Percentiles rank a stretch among this genome's conserved stretches.
These are phyloP conservation scores for Saturnispora kantuleensis DNA, from an alignment of 805 yeast species.

Conservation along the genomic window DNA sequence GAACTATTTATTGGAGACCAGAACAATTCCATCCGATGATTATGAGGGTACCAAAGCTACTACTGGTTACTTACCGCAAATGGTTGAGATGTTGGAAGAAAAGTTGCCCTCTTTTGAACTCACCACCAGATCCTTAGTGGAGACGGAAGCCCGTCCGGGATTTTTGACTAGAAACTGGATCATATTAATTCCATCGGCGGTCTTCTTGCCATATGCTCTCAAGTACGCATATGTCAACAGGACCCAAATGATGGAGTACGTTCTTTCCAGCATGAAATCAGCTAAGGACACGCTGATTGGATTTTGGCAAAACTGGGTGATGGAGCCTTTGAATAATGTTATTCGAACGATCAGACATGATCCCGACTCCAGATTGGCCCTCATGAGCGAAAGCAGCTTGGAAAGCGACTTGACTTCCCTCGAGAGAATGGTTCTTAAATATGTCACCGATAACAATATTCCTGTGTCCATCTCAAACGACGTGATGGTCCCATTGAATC, in stretches of 20 bases:
- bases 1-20: background rate
- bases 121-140: background rate
- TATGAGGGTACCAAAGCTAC: background rate
- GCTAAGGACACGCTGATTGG: conserved; percentile 66
- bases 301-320: conserved; percentile 74
- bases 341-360: conserved; percentile 79
- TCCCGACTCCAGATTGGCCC: conserved; percentile 58
- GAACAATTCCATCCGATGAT: background rate
- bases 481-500: background rate
- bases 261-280: conserved; percentile 32
- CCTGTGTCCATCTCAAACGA: conserved; percentile 8
- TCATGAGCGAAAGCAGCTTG: conserved; percentile 71
- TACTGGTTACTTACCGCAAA: no score
- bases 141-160: conserved; percentile 7
- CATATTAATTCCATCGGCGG: conserved; percentile 2
- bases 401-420: conserved; percentile 70
- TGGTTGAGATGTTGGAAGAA: background rate
- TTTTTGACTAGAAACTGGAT: conserved; percentile 11
- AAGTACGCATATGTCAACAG: conserved; percentile 33
- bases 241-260: conserved; percentile 48
- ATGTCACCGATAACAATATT: conserved; percentile 32
- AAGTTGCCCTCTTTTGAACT: conserved; percentile 3
- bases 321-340: conserved; percentile 64
- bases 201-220: conserved; percentile 13
- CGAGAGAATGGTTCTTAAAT: conserved; percentile 81